These are phyloP conservation scores for Pseudocercospora vitis DNA, from an alignment of 2,329 filamentous ascomycete genomes.

Conservation along the genomic window DNA sequence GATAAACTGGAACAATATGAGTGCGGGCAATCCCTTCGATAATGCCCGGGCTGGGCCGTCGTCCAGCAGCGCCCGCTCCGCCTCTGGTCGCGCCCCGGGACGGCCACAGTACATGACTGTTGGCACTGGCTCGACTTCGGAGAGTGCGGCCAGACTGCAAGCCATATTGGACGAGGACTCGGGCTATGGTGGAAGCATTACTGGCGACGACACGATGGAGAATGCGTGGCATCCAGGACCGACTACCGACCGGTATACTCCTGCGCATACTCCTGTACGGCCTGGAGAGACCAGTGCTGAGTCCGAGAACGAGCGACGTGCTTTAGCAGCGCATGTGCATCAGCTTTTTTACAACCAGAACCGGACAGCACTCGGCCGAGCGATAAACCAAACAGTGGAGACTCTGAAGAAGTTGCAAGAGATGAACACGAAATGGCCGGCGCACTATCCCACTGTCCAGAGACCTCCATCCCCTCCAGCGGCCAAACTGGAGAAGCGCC, in stretches of 20 bases:
- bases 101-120: slow-evolving; percentile 81
- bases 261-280: slow-evolving; percentile 54
- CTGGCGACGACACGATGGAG: slow-evolving; percentile 59
- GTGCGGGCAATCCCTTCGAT: slow-evolving; percentile 35
- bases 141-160: slow-evolving; percentile 77
- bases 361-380: slow-evolving; percentile 78
- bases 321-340: slow-evolving; percentile 79
- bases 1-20: slow-evolving; percentile 30
- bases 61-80: slow-evolving; percentile 29
- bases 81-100: slow-evolving; percentile 28
- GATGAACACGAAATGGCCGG: slow-evolving; percentile 90
- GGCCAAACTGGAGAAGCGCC: slow-evolving; percentile 56
- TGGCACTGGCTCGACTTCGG: slow-evolving; percentile 75
- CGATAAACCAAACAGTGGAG: slow-evolving; percentile 84
- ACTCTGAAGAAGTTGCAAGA: slow-evolving; percentile 79
- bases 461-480: slow-evolving; percentile 50
- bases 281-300: slow-evolving; percentile 50
- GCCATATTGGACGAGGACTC: slow-evolving; percentile 83
- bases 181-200: slow-evolving; percentile 81
- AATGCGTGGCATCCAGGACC: slow-evolving; percentile 57
- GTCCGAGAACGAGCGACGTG: slow-evolving; percentile 63
- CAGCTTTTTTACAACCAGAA: slow-evolving; percentile 96
- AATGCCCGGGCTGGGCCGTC: slow-evolving; percentile 31
- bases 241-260: slow-evolving; percentile 59
- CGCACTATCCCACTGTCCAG: slow-evolving; percentile 87